Base-by-base conservation (phyloP, 345 rosid species). In the Psidium guajava region DNA sequence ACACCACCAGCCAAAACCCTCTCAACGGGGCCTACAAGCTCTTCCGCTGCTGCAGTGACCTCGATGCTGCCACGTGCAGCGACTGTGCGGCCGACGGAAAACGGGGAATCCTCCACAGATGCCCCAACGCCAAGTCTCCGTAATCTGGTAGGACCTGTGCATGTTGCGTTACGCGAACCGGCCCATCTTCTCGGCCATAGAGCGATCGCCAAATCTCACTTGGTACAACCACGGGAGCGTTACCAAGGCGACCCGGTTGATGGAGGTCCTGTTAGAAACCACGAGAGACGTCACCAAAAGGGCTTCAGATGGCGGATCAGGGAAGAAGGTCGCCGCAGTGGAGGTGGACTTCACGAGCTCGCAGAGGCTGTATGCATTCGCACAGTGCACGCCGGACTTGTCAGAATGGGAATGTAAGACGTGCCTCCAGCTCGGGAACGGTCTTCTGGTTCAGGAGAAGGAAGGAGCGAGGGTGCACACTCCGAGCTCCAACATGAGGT, bases 91-190 rank as follows among this genome's bases (percentile, higher is more conserved):
- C 18, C 18, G 6, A 13, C 3, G 91, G 90, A n/a, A 56, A 58
- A 12, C 47, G 36, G 6, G 75, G 84, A 16, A 85, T 85, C 54
- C 9, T 52, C 51, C 40, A 40, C 6, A 58, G 25, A 52, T 85
- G 89, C 82, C 88, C 25, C 32, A 4, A 44, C 50, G 84, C 28
- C 84, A 44, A 51, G 22, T 16, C 1, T 88, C 86, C 4, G 42
- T 85, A 1, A 40, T 88, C 22, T 90, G 88, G 88, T 89, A 87
- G 83, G 92, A 88, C 13, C 11, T 13, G 53, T 91, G 93, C 87
- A 81, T 88, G n/a, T 54, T 90, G 16, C 82, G 89, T 27, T 56
- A 9, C 59, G 9, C 59, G 18, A 84, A 86, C 69, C 8, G n/a
- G 20, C 52, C 87, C 24, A 57, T 87, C 50, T 84, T 81, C 57